Evolutionary conservation across 768 basidiomycete species (phyloP), one percentile per base, ranked within the genome.

Genomic region (Hericium erinaceus): DNA sequence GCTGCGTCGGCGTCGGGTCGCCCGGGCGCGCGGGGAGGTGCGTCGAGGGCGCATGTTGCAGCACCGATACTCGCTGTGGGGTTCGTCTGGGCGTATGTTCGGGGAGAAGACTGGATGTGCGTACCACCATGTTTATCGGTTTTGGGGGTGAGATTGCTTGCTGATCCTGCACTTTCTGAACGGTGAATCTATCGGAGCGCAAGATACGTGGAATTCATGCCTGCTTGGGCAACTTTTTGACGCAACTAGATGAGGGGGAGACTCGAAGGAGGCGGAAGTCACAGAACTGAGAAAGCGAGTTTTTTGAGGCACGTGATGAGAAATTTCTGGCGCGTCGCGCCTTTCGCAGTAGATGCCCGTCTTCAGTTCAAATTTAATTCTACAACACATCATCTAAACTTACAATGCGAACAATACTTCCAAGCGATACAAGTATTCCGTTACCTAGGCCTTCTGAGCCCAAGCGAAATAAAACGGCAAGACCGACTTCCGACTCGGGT

Each of bases 1-100:
- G 80, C 8, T 89, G 89, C 3, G 84, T 83, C 0, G 95, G 95
- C 0, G 89, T 89, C 13, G 91, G 87, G 65, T 94, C 90, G 22
- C 92, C 90, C 10, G 81, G 83, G 13, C 89, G 78, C 37, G 75
- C 70, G 12, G 92, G 89, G 4, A 92, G 73, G 72, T 92, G 88
- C 1, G 75, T 71, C 33, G 85, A 79, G 3, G 85, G 85, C 13
- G 84, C 85, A 82, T 92, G 92, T 65, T 93, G 89, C 1, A 94
- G 77, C 28, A 92, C 89, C 24, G 83, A 84, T 48, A 94, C 89
- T 86, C 89, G 91, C 91, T 92, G 55, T 12, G 18, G 18, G 39
- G 11, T 33, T 10, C 3, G 44, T 46, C 44, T 18, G 44, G n/a
- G 18, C 7, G 20, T 46, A 18, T 10, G n/a, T 15, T 0, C 4